Conservation (phyloP, 805 yeast species). For the Hanseniaspora lachancei region DNA sequence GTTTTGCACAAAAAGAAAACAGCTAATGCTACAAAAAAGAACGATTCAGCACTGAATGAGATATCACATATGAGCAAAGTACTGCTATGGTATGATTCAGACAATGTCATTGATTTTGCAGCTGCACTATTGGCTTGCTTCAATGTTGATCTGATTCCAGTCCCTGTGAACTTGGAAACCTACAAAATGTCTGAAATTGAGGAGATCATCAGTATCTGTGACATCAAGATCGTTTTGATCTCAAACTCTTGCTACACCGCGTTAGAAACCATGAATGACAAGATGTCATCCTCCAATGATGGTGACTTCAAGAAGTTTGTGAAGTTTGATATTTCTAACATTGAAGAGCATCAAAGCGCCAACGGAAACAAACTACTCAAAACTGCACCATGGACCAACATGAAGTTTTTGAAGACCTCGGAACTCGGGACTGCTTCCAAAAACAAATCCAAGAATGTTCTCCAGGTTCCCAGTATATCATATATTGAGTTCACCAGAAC, state of each 20-base stretch:
- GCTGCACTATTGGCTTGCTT: slow-evolving; percentile 84
- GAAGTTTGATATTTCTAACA: slow-evolving; percentile 34
- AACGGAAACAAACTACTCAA: slow-evolving; percentile 21
- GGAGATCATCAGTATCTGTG: slow-evolving; percentile 59
- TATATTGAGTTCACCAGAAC: slow-evolving; percentile 86
- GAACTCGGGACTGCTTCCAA: slow-evolving; percentile 68
- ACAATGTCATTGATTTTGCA: slow-evolving; percentile 73
- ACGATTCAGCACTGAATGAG: slow-evolving; percentile 36
- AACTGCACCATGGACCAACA: slow-evolving; percentile 22
- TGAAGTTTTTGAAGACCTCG: slow-evolving; percentile 49
- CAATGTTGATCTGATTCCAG: slow-evolving; percentile 85
- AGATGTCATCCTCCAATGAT: slow-evolving; percentile 25
- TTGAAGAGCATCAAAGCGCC: slow-evolving; percentile 11
- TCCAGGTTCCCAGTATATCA: slow-evolving; percentile 70
- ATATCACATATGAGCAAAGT: slow-evolving; percentile 54
- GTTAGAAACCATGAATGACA: slow-evolving; percentile 47
- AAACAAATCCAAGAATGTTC: slow-evolving; percentile 34
- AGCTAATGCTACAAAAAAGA: slow-evolving; percentile 53
- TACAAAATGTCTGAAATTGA: slow-evolving; percentile 51
- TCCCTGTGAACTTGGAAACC: slow-evolving; percentile 71
- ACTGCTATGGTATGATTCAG: slow-evolving; percentile 66
- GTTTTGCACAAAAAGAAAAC: slow-evolving; percentile 3
- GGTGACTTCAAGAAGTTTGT: slow-evolving; percentile 58
- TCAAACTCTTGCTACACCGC: slow-evolving; percentile 69
- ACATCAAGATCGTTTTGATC: slow-evolving; percentile 62